Percentiles rank a stretch among this genome's conserved stretches.
Evolutionary conservation across 2,329 filamentous ascomycete species (phyloP).

Genomic region (Arthrocladium fulminans): DNA sequence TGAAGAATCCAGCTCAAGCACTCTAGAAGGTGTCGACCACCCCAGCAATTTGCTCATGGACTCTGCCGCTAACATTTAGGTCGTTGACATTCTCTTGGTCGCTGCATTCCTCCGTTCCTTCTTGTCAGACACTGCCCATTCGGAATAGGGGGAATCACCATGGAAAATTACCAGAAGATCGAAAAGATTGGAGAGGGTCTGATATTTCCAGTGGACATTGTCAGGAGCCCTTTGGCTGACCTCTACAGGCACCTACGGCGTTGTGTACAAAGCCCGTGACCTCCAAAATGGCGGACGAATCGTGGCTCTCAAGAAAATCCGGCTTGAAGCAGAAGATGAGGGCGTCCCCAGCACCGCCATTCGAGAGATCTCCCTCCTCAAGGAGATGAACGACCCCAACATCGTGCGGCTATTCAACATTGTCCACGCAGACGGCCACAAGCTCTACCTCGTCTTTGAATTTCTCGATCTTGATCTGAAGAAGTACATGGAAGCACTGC

Average conservation of each 20-base stretch:
- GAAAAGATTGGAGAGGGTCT: conserved; percentile 94
- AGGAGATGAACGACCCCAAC: conserved; percentile 88
- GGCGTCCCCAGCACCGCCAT: conserved; percentile 88
- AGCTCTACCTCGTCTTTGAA: conserved; percentile 87
- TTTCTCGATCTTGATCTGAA: conserved; percentile 87
- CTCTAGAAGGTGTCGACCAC: neutral
- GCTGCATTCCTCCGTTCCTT: neutral
- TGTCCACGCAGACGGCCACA: conserved; percentile 87
- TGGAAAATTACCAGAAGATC: conserved; percentile 96
- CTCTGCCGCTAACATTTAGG: conserved; percentile 1
- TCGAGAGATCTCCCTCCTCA: conserved; percentile 85
- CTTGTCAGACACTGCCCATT: neutral
- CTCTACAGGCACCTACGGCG: conserved; percentile 72
- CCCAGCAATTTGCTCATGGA: neutral
- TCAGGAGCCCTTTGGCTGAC: conserved; percentile 1
- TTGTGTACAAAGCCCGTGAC: conserved; percentile 89
- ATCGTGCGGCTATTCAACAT: conserved; percentile 85
- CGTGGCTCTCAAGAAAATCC: conserved; percentile 90
- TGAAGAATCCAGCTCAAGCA: neutral
- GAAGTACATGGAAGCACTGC: conserved; percentile 91
- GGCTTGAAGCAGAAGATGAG: conserved; percentile 89
- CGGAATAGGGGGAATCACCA: conserved; percentile 31
- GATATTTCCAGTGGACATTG: conserved; percentile 23
- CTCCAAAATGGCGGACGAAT: conserved; percentile 73
- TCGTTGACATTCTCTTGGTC: neutral